Evolutionary conservation across 2,329 filamentous ascomycete species (phyloP).

Genomic region (Anisogramma anomala): DNA sequence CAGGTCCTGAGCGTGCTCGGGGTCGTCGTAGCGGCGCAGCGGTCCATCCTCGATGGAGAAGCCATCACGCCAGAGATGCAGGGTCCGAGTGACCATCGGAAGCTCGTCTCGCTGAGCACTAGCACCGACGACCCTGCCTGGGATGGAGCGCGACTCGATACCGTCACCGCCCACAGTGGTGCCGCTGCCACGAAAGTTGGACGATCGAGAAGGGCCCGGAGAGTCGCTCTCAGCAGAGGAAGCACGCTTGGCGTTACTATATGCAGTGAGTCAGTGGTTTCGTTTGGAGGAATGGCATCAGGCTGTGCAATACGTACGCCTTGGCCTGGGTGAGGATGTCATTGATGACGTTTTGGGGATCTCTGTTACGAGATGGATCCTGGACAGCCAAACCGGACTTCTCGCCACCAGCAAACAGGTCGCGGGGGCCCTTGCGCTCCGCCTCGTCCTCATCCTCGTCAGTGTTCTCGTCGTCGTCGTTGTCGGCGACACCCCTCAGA

Average conservation of each 20-base stretch:
- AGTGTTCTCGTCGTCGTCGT: constrained; percentile 49
- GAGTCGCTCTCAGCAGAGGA: constrained; percentile 25
- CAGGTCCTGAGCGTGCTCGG: constrained; percentile 58
- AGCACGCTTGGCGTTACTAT: constrained; percentile 46
- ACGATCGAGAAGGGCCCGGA: constrained; percentile 36
- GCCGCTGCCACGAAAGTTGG: constrained; percentile 54
- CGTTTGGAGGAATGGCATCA: background rate
- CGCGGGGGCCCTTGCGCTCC: constrained; percentile 47
- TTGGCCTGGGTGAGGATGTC: constrained; percentile 54
- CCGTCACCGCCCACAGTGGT: constrained; percentile 72
- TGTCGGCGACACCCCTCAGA: constrained; percentile 38
- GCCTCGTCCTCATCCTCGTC: constrained; percentile 44
- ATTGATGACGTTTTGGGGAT: constrained; percentile 45
- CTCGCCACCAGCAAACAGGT: constrained; percentile 74
- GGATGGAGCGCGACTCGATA: constrained; percentile 54
- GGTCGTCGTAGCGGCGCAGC: constrained; percentile 68
- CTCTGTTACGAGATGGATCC: constrained; percentile 38
- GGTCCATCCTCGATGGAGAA: constrained; percentile 78
- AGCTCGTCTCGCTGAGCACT: constrained; percentile 21
- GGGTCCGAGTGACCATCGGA: constrained; percentile 35
- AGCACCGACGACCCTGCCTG: constrained; percentile 38
- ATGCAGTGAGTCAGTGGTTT: constrained; percentile 11
- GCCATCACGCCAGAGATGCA: constrained; percentile 75
- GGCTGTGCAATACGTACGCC: constrained; percentile 36
- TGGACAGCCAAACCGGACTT: constrained; percentile 65